Evolutionary conservation across 495 filamentous ascomycete genomes (phyloP), one percentile per base, ranked within the genome.

Genomic region (Cenococcum geophilum): DNA sequence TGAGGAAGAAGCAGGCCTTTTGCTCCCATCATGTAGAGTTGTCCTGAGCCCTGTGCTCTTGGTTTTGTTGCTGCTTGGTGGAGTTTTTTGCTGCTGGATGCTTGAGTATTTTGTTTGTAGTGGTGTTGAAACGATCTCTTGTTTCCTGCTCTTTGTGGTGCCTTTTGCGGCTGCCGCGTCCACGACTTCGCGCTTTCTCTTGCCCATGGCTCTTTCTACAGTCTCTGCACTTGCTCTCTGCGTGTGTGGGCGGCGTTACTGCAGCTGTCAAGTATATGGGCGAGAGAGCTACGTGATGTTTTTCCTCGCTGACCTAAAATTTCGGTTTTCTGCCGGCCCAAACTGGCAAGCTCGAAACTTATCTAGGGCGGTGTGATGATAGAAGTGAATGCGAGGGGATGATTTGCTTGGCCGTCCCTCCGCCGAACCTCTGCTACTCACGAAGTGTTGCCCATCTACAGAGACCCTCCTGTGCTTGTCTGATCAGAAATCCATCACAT

Each of bases 171-270:
- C 57, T 27, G 57, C 11, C 72, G 27, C 43, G 0, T 60, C 65
- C 5, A 48, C 55, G 10, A 18, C 75, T 11, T 81, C 78, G 69
- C 87, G 83, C 79, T 92, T 92, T 74, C 89, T 81, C 72, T 92
- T 93, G 25, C 75, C 83, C 88, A 92, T 92, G 51, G 21, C 53
- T 37, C 25, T 36, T 56, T 18, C 18, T 12, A 3, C 36, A 0
- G 40, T 45, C 11, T 14, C 18, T 45, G 4, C 27, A 32, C 27
- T 32, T 6, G 6, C 3, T 3, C 27, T 32, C 27, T 32, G 27
- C 27, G 27, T 32, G 6, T 2, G 27, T 32, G 27, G 27, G 27
- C 27, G 27, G 6, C 27, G 27, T 32, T 3, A 32, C 6, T 32
- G 27, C 27, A 32, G 27, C 27, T 32, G 27, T 32, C 6, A 32